Evolutionary conservation across 1,139 yeast genomes (phyloP).

Genomic region (Pichia sp.): DNA sequence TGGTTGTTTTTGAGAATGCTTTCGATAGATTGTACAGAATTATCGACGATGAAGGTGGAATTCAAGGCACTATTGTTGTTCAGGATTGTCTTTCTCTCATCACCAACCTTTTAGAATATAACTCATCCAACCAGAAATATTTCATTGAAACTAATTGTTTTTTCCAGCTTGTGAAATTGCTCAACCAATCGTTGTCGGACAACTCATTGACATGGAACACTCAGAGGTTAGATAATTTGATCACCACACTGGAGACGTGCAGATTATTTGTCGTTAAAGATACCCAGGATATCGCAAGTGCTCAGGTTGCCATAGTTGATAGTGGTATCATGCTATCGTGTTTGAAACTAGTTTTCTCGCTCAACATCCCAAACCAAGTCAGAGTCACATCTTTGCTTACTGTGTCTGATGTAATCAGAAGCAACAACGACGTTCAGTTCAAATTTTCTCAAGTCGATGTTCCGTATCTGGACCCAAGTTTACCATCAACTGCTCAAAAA

Average conservation of each 20-base stretch:
- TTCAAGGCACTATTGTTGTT: conserved; percentile 84
- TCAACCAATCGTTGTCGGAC: conserved; percentile 53
- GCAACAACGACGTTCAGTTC: conserved; percentile 59
- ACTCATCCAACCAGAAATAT: conserved; percentile 84
- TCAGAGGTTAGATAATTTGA: conserved; percentile 64
- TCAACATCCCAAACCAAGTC: conserved; percentile 55
- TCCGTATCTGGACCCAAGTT: conserved; percentile 83
- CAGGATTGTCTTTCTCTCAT: conserved; percentile 82
- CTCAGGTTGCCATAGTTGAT: conserved; percentile 60
- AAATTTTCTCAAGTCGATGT: conserved; percentile 81
- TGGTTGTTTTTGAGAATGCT: conserved; percentile 92
- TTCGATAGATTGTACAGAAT: conserved; percentile 77
- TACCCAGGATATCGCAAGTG: conserved; percentile 54
- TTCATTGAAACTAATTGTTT: conserved; percentile 84
- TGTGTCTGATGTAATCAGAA: conserved; percentile 69
- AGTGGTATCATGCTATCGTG: conserved; percentile 64
- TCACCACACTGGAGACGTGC: conserved; percentile 67
- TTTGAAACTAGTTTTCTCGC: conserved; percentile 64
- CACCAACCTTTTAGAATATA: conserved; percentile 68
- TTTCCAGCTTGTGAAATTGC: conserved; percentile 55
- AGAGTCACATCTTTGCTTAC: conserved; percentile 67
- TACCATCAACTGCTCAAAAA: conserved; percentile 40
- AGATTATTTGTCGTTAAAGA: conserved; percentile 72
- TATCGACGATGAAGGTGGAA: conserved; percentile 83
- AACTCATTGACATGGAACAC: conserved; percentile 61